A percentile compares a stretch with the other conserved stretches of the same genome.
Evolutionary conservation across 2,329 filamentous ascomycete species (phyloP).

Genomic region (Colletotrichum eleusines): DNA sequence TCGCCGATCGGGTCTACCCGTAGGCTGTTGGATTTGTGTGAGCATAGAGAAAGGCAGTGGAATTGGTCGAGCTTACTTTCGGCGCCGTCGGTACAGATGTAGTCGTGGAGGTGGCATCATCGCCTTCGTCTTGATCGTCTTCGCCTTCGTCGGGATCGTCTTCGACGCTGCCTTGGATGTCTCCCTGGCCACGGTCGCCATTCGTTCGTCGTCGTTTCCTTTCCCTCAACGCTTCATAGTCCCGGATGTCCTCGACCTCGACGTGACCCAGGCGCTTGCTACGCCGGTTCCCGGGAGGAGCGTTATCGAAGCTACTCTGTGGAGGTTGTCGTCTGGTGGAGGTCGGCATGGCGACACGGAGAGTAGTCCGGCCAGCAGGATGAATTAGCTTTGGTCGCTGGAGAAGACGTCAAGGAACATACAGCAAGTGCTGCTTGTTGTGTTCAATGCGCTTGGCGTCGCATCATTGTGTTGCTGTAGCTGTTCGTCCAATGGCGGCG

Average conservation of each 20-base stretch:
- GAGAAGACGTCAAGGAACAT: background rate
- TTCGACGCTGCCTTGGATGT: background rate
- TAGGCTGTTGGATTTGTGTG: background rate
- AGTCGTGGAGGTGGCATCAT: too few species aligned
- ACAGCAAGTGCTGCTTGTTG: background rate
- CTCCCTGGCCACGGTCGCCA: background rate
- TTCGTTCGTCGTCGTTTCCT: constrained; percentile 2
- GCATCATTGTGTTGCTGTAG: background rate
- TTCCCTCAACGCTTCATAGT: background rate
- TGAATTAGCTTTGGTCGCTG: too few species aligned
- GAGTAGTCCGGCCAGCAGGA: background rate
- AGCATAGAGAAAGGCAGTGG: background rate
- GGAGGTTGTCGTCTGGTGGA: background rate
- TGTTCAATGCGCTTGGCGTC: background rate
- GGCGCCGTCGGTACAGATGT: background rate
- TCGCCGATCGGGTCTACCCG: background rate
- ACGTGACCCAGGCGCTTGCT: constrained; percentile 23
- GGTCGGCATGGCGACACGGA: background rate
- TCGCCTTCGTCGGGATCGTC: background rate
- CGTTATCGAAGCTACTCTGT: background rate
- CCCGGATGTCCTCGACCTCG: constrained; percentile 4
- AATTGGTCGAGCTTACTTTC: background rate
- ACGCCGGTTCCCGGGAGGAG: constrained; percentile 2
- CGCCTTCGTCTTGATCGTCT: background rate
- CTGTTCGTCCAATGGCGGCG: constrained; percentile 14